Evolutionary conservation across 805 yeast species (phyloP).

Genomic region (Nakazawaea wyomingensis): DNA sequence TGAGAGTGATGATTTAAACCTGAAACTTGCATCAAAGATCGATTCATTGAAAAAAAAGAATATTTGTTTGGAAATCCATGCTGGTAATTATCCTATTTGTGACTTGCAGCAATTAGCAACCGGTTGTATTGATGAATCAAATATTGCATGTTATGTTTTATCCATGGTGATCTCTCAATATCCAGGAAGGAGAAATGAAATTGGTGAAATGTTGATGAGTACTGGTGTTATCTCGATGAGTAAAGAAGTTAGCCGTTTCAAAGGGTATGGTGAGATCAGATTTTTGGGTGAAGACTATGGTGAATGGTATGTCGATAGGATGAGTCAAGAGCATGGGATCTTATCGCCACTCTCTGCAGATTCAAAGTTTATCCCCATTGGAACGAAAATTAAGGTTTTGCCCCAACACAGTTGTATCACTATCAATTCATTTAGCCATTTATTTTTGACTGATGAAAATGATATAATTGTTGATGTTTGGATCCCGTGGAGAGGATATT

Average conservation of each 20-base stretch:
- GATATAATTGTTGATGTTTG: slow-evolving; percentile 54
- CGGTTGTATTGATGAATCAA: slow-evolving; percentile 40
- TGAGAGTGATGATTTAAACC: slow-evolving; percentile 20
- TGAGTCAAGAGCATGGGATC: slow-evolving; percentile 80
- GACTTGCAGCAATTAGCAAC: slow-evolving; percentile 79
- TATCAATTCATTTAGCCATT: slow-evolving; percentile 56
- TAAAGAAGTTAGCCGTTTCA: slow-evolving; percentile 54
- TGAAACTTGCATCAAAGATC: slow-evolving; percentile 14
- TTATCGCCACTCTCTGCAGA: slow-evolving; percentile 50
- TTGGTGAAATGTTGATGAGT: slow-evolving; percentile 59
- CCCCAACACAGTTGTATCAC: slow-evolving; percentile 77
- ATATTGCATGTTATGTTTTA: slow-evolving; percentile 47
- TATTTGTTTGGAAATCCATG: slow-evolving; percentile 62
- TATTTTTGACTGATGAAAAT: slow-evolving; percentile 45
- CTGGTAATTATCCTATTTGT: slow-evolving; percentile 73
- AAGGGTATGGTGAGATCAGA: slow-evolving; percentile 54
- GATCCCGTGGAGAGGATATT: slow-evolving; percentile 57
- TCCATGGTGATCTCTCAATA: slow-evolving; percentile 59
- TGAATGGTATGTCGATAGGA: slow-evolving; percentile 59
- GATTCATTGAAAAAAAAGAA: slow-evolving; percentile 19
- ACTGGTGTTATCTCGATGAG: slow-evolving; percentile 71
- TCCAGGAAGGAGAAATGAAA: slow-evolving; percentile 44
- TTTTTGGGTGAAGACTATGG: slow-evolving; percentile 35
- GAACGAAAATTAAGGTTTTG: slow-evolving; percentile 47
- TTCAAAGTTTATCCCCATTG: slow-evolving; percentile 40